Evolutionary conservation across 2,329 filamentous ascomycete species (phyloP).

Genomic region (Trichoderma atrobrunneum): DNA sequence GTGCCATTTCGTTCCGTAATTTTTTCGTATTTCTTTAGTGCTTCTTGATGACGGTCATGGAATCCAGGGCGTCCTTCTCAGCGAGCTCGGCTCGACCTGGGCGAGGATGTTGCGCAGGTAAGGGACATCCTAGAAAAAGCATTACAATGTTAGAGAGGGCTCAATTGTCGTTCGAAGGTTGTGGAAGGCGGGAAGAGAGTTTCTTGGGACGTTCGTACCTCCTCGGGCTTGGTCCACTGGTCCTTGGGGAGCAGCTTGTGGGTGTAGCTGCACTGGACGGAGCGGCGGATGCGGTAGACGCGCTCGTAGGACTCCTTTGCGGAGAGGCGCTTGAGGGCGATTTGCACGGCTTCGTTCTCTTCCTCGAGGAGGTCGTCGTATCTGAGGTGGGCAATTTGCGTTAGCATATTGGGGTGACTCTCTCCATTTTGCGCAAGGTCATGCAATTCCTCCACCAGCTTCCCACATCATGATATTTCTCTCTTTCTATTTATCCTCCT

Average conservation of each 20-base stretch:
- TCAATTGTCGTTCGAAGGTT: background rate
- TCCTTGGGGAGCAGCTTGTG: constrained; percentile 64
- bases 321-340: constrained; percentile 85
- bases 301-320: constrained; percentile 93
- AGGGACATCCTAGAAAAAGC: constrained; percentile 44
- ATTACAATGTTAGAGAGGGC: background rate
- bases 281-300: constrained; percentile 93
- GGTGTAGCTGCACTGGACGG: constrained; percentile 70
- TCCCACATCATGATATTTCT: background rate
- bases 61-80: constrained; percentile 54
- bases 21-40: constrained; percentile 34
- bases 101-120: constrained; percentile 55
- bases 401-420: background rate
- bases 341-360: constrained; percentile 82
- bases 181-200: background rate
- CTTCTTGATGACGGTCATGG: constrained; percentile 49
- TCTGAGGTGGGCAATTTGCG: constrained; percentile 45
- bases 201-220: constrained; percentile 37
- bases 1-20: constrained; percentile 3
- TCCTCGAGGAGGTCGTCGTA: constrained; percentile 94
- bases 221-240: constrained; percentile 58
- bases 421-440: background rate
- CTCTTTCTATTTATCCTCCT: background rate
- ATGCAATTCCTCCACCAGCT: background rate
- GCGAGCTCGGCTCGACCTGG: constrained; percentile 48